Conservation (phyloP, 164 flowering plant species). For the Piper longum region DNA sequence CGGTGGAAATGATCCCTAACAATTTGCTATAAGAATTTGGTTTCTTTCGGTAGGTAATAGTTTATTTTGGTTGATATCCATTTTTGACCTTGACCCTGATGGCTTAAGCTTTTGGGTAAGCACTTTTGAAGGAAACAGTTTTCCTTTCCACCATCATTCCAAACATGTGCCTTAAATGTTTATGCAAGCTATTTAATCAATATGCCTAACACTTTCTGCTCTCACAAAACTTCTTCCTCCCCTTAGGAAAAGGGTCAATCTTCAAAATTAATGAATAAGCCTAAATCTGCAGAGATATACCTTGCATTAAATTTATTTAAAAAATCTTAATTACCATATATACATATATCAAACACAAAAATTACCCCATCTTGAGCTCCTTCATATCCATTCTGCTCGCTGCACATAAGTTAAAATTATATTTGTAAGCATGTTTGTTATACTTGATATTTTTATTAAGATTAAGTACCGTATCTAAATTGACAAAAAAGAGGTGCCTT, state of each 20-base stretch:
- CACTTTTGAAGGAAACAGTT: no score
- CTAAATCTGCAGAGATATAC: not conserved
- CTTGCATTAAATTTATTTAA: not conserved
- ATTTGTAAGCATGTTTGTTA: constrained; percentile 7
- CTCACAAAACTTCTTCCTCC: no score
- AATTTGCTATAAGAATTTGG: no score
- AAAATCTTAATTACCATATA: not conserved
- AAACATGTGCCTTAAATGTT: no score
- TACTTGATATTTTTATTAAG: not conserved
- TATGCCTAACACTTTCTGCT: no score
- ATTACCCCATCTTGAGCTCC: constrained; percentile 96
- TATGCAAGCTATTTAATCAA: no score
- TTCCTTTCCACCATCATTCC: no score
- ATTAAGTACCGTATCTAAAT: not conserved
- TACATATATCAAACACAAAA: not conserved
- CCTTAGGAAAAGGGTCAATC: not conserved
- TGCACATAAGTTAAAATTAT: constrained; percentile 23
- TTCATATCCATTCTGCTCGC: constrained; percentile 80
- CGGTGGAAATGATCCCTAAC: no score
- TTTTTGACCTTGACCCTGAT: no score
- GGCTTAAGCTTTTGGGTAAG: no score
- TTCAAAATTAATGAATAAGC: not conserved
- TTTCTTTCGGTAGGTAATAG: no score
- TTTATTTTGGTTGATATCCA: no score
- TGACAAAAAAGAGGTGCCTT: constrained; percentile 6